Evolutionary conservation across 73 alveolate species (phyloP).

Genomic region (Paramecium primaurelia): DNA sequence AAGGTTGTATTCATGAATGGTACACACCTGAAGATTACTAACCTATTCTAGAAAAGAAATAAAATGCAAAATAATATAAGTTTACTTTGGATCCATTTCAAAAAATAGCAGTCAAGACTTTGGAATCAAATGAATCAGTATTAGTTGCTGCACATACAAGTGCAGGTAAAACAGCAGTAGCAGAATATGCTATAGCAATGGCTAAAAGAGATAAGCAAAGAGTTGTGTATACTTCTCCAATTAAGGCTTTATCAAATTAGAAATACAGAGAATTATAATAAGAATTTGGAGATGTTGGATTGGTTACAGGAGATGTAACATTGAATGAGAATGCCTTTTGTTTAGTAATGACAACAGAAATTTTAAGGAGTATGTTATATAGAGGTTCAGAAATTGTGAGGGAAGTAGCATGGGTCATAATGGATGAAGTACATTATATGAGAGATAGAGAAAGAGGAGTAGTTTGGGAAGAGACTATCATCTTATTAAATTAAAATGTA

Average conservation of each 20-base stretch:
- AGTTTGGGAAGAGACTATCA: conserved; percentile 99
- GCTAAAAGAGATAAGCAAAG: conserved; percentile 95
- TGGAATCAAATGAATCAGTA: conserved; percentile 95
- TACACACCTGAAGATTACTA: conserved; percentile 9
- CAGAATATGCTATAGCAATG: conserved; percentile 99
- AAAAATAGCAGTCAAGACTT: conserved; percentile 90
- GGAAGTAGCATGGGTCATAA: conserved; percentile 99
- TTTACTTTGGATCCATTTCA: conserved; percentile 95
- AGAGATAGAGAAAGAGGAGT: conserved; percentile 99
- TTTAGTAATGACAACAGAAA: conserved; percentile 99
- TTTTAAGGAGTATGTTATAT: conserved; percentile 98
- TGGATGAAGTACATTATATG: conserved; percentile 99
- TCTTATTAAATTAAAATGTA: conserved; percentile 73
- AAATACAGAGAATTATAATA: conserved; percentile 98
- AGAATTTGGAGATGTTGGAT: conserved; percentile 99
- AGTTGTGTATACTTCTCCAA: conserved; percentile 99
- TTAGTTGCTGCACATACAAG: conserved; percentile 99
- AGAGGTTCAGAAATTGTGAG: conserved; percentile 98
- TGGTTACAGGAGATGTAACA: conserved; percentile 99
- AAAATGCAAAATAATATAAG: conserved; percentile 83
- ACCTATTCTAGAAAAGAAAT: not conserved
- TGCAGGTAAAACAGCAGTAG: conserved; percentile 99
- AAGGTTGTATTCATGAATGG: conserved; percentile 43
- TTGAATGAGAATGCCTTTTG: conserved; percentile 96
- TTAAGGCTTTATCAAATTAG: conserved; percentile 98